These are phyloP conservation scores for Solanum raphanifolium DNA, from an alignment of 257 asterid genomes.

Conservation along the genomic window DNA sequence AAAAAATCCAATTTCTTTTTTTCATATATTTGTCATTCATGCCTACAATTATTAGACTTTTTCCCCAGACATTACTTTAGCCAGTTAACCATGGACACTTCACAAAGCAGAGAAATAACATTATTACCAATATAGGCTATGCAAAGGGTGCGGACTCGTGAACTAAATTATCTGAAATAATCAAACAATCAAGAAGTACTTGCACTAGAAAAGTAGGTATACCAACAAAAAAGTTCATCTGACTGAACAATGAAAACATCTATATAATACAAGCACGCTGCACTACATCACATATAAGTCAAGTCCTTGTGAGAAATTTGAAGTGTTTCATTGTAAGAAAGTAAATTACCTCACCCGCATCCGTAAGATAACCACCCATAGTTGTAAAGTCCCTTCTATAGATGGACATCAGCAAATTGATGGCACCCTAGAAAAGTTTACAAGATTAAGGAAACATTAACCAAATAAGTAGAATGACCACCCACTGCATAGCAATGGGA, in stretches of 20 bases:
- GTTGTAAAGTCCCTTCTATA: conserved; percentile 81
- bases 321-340: background rate
- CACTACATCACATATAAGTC: background rate
- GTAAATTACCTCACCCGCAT: conserved; percentile 94
- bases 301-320: background rate
- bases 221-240: background rate
- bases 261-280: background rate
- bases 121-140: background rate
- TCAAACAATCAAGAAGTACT: background rate
- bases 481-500: background rate
- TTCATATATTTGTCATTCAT: background rate
- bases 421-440: conserved; percentile 69
- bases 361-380: conserved; percentile 98
- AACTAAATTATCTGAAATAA: background rate
- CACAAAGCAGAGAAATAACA: background rate
- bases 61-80: background rate
- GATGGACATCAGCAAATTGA: conserved; percentile 73
- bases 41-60: background rate
- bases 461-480: background rate
- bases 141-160: background rate
- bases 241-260: background rate
- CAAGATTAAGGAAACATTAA: background rate
- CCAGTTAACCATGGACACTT: background rate
- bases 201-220: background rate
- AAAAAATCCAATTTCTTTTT: background rate